phyloP scores from a whole-genome alignment of 352 stramenopile species.

The Phytophthora fragariaefolia region DNA sequence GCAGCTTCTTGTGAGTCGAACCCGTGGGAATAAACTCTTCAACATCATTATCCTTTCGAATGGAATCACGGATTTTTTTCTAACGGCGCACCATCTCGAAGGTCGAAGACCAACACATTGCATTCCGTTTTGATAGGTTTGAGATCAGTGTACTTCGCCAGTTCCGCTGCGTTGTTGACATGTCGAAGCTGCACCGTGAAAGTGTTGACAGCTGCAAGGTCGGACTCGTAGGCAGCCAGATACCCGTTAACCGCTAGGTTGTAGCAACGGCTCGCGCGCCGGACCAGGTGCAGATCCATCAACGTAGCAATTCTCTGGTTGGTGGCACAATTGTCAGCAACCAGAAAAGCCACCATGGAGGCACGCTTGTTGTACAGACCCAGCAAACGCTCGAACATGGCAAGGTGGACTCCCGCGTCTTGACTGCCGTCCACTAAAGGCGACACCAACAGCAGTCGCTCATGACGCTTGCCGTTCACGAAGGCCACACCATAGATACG shows the following conservation, averaged over 20 bases:
- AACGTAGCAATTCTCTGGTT: constrained; percentile 7
- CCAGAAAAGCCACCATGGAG: constrained; percentile 11
- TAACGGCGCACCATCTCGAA: constrained; percentile 7
- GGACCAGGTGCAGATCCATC: background rate
- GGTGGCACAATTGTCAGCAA: constrained; percentile 5
- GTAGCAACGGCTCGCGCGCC: constrained; percentile 1
- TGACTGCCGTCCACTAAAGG: constrained; percentile 4
- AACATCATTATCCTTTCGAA: constrained; percentile 11
- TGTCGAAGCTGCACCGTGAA: constrained; percentile 14
- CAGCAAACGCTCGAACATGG: constrained; percentile 16
- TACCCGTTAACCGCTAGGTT: constrained; percentile 10
- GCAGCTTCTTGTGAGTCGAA: background rate
- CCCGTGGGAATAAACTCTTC: constrained; percentile 4
- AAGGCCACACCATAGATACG: background rate
- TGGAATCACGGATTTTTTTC: constrained; percentile 1
- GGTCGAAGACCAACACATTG: background rate
- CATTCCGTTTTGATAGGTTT: constrained; percentile 15
- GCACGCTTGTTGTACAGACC: constrained; percentile 9
- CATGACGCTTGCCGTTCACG: background rate
- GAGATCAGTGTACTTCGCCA: constrained; percentile 8
- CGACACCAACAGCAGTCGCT: constrained; percentile 10
- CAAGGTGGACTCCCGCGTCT: constrained; percentile 12
- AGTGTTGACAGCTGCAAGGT: background rate
- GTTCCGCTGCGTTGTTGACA: constrained; percentile 7
- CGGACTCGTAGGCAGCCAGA: background rate